phyloP scores from a whole-genome alignment of 208 protist species.

The Trypanosoma scelopori region DNA sequence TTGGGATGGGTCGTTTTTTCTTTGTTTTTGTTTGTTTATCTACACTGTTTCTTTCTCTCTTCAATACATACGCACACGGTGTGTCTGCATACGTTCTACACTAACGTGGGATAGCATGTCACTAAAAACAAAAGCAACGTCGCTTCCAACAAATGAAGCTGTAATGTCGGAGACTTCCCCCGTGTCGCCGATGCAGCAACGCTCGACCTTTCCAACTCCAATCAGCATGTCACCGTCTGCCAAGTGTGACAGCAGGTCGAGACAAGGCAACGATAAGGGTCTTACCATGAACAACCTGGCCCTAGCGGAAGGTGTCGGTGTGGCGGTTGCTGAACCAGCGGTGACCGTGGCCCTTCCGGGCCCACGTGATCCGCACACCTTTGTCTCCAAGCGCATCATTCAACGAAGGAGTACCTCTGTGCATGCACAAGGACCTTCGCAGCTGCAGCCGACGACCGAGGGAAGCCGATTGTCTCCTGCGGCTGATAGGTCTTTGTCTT shows the following conservation, averaged over 20 bases:
- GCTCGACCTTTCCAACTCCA: not conserved
- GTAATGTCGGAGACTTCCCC: not conserved
- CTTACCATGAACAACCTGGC: not conserved
- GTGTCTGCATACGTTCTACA: no score
- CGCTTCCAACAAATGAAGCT: not conserved
- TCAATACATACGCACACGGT: not conserved
- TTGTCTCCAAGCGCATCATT: slow-evolving; percentile 14
- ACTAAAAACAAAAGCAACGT: not conserved
- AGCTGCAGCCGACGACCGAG: no score
- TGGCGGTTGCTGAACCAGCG: not conserved
- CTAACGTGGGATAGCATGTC: no score
- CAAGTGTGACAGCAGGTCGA: not conserved
- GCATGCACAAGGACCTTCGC: not conserved
- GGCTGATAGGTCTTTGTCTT: not conserved
- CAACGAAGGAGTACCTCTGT: not conserved
- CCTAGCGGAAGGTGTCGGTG: not conserved
- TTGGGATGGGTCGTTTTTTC: slow-evolving; percentile 16
- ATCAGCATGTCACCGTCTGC: not conserved
- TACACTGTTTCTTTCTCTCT: slow-evolving; percentile 1
- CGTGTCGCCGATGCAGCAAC: not conserved
- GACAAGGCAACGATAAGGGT: not conserved
- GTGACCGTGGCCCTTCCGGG: not conserved
- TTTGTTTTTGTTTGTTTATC: slow-evolving; percentile 6
- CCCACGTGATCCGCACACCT: slow-evolving; percentile 1
- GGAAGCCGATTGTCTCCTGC: not conserved